Evolutionary conservation across 306 rosid species (phyloP).

Genomic region (Prunus persica): DNA sequence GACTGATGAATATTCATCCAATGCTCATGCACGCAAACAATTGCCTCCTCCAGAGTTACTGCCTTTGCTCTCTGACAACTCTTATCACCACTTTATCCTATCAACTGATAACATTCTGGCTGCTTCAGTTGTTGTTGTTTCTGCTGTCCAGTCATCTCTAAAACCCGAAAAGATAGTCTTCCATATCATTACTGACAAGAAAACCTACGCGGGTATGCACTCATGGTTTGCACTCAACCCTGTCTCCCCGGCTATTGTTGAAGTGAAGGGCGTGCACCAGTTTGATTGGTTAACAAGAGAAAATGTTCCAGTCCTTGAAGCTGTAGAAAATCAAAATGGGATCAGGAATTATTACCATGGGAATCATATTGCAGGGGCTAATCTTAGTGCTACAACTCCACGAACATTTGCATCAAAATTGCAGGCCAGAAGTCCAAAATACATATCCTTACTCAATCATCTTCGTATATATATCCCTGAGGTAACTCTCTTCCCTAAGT

Average conservation of each 20-base stretch:
- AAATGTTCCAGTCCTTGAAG: conserved; percentile 98
- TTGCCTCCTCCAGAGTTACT: conserved; percentile 94
- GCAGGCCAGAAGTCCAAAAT: conserved; percentile 98
- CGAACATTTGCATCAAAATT: conserved; percentile 71
- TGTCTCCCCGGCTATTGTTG: conserved; percentile 87
- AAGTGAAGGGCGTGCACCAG: conserved; percentile 94
- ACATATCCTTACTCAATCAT: conserved; percentile 95
- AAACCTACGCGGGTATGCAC: conserved; percentile 98
- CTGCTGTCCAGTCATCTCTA: conserved; percentile 78
- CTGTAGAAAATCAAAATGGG: conserved; percentile 86
- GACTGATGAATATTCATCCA: conserved; percentile 98
- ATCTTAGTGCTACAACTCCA: conserved; percentile 71
- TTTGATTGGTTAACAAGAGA: conserved; percentile 99
- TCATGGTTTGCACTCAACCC: conserved; percentile 99
- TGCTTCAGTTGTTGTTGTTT: conserved; percentile 95
- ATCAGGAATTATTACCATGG: conserved; percentile 94
- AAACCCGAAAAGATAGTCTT: conserved; percentile 86
- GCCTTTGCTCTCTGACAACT: conserved; percentile 78
- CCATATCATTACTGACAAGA: conserved; percentile 96
- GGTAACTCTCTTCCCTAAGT: conserved; percentile 45
- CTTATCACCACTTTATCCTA: conserved; percentile 83
- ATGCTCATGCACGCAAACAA: conserved; percentile 97
- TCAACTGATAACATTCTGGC: conserved; percentile 96
- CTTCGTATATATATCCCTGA: conserved; percentile 95
- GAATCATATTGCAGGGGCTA: conserved; percentile 63